phyloP scores from a whole-genome alignment of 192 early-diverging fungal species.

The Coemansia sp. region DNA sequence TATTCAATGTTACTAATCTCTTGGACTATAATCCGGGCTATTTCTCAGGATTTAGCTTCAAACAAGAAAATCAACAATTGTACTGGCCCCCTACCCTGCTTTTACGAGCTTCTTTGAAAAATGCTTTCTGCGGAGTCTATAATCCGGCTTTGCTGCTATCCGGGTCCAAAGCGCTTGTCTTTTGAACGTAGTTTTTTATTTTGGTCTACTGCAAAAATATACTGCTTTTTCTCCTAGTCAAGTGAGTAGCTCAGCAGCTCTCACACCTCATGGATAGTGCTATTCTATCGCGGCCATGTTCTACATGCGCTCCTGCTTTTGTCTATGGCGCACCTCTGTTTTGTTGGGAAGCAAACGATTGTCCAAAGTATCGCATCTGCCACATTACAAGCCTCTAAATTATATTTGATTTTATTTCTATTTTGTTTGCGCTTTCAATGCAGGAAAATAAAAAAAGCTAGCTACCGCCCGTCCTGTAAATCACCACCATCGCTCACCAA shows the following conservation, averaged over 20 bases:
- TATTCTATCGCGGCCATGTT: not conserved
- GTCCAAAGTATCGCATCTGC: not conserved
- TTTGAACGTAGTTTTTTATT: not conserved
- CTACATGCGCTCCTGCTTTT: not conserved
- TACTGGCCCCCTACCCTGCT: no score
- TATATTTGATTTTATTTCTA: not conserved
- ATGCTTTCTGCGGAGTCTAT: no score
- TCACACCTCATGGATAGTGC: not conserved
- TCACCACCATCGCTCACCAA: not conserved
- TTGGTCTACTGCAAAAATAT: not conserved
- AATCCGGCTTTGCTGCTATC: no score
- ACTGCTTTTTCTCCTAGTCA: not conserved
- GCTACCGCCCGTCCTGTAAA: not conserved
- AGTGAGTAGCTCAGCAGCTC: not conserved
- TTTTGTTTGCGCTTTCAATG: not conserved
- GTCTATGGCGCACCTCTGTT: not conserved
- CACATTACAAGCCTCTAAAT: conserved; percentile 7
- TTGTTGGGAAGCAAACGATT: not conserved
- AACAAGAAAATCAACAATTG: no score
- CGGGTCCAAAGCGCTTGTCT: no score
- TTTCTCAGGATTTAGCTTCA: no score
- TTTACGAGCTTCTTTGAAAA: no score
- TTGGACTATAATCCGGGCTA: not conserved
- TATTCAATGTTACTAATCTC: not conserved
- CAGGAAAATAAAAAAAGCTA: not conserved